Evolutionary conservation across 2,329 filamentous ascomycete genomes (phyloP), one percentile per base, ranked within the genome.

Genomic region (Capronia epimyces): DNA sequence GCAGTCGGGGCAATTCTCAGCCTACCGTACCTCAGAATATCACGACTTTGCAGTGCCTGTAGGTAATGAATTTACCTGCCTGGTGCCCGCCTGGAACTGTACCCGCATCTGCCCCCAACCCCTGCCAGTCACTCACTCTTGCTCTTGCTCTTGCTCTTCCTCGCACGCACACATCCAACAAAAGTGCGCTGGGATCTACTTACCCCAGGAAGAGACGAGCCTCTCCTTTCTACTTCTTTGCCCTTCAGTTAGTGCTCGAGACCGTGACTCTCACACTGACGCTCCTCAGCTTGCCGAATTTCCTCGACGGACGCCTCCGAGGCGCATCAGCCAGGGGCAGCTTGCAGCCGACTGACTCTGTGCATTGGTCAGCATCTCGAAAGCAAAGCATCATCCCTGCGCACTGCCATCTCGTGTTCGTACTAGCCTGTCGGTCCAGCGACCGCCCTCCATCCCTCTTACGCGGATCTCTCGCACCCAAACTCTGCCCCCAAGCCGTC

Each of bases 351-450:
- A 16, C 34, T 8, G 15, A 37, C 16, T 5, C 18, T 5, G 34
- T 8, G 27, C 12, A 50, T 50, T 50, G 48, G 48, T 50, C 48
- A 46, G 42, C 48, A 32, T 36, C 34, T 20, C 12, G 41, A 25
- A 42, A 20, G 25, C 48, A 37, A 7, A 5, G 15, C 31, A 16
- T 27, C 25, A 27, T 27, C 13, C 29, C 29, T 32, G 12, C 29
- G 29, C 29, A 37, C 34, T 37, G 34, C 34, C 34, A 29, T 20
- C 34, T 20, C n/a, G 34, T 37, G 29, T 12, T 32, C 29, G 7
- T 32, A n/a, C n/a, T n/a, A n/a, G n/a, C 29, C 13, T n/a, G 7
- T n/a, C 29, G n/a, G 29, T 37, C 34, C 15, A 20, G 15, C 6
- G 15, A 13, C 15, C 31, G n/a, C 31, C 31, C 5, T 37, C 34